Evolutionary conservation across 257 asterid species (phyloP).

Genomic region (Jacaranda mimosifolia): DNA sequence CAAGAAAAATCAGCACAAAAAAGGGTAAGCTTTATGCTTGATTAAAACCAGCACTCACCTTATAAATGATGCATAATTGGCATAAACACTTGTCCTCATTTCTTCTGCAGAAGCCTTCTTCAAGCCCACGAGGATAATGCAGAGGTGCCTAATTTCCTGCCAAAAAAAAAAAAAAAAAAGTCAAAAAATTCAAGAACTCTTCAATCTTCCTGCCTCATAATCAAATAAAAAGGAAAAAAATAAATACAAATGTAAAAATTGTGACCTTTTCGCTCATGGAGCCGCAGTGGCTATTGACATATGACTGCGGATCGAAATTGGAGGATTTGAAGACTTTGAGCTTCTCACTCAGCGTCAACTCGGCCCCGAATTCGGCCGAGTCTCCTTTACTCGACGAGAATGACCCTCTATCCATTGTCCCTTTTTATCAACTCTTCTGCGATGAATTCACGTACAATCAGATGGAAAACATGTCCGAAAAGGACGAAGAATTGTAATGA

Average conservation of each 20-base stretch:
- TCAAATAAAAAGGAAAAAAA: neutral
- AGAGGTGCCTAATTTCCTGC: constrained; percentile 90
- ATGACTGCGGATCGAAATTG: constrained; percentile 65
- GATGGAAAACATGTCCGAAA: neutral
- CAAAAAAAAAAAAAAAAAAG: neutral
- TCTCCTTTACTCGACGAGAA: constrained; percentile 65
- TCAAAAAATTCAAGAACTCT: neutral
- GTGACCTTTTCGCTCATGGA: constrained; percentile 79
- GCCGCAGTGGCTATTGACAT: constrained; percentile 63
- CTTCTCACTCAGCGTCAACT: constrained; percentile 68
- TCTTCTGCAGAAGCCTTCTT: constrained; percentile 98
- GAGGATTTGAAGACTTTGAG: constrained; percentile 79
- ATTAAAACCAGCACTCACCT: constrained; percentile 50
- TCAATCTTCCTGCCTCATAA: neutral
- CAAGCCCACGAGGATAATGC: constrained; percentile 71
- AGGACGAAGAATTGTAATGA: neutral
- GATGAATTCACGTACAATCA: neutral
- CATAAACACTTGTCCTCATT: constrained; percentile 91
- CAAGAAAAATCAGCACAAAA: neutral
- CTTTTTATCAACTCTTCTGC: constrained; percentile 1
- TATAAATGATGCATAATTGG: constrained; percentile 87
- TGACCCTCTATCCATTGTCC: constrained; percentile 56
- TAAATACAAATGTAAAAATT: neutral
- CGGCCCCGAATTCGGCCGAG: constrained; percentile 73
- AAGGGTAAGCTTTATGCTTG: neutral